phyloP scores from a whole-genome alignment of 1,139 yeast species.

The Saccharomyces hybrid region DNA sequence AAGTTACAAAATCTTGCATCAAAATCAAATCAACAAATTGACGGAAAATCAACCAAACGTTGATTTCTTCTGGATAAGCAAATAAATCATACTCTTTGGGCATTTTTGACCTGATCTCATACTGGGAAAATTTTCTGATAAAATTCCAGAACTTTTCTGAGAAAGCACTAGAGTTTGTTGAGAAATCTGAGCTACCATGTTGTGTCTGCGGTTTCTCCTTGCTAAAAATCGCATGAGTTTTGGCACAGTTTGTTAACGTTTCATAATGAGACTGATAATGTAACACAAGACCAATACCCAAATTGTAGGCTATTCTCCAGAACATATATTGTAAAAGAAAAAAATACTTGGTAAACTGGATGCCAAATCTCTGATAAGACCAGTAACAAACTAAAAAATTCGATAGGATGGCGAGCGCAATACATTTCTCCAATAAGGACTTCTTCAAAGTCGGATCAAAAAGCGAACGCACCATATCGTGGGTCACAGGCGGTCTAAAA shows the following conservation, averaged over 20 bases:
- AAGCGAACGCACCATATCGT: conserved; percentile 78
- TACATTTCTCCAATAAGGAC: conserved; percentile 56
- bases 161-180: neutral
- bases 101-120: conserved; percentile 56
- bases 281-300: conserved; percentile 69
- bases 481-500: conserved; percentile 70
- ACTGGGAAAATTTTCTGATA: conserved; percentile 40
- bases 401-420: conserved; percentile 45
- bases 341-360: conserved; percentile 15
- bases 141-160: conserved; percentile 14
- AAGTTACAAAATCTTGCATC: conserved; percentile 81
- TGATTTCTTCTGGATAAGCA: conserved; percentile 63
- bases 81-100: conserved; percentile 45
- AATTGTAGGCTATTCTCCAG: conserved; percentile 74
- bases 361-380: conserved; percentile 25
- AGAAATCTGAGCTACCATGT: neutral
- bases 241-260: conserved; percentile 51
- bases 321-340: conserved; percentile 49
- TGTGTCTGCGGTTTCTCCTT: conserved; percentile 25
- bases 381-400: conserved; percentile 47
- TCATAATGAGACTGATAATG: conserved; percentile 60
- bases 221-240: conserved; percentile 41
- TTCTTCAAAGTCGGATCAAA: conserved; percentile 72
- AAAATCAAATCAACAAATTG: conserved; percentile 74
- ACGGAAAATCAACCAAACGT: conserved; percentile 77